These are phyloP conservation scores for Murraya paniculata DNA, from an alignment of 345 rosid genomes.

Conservation along the genomic window DNA sequence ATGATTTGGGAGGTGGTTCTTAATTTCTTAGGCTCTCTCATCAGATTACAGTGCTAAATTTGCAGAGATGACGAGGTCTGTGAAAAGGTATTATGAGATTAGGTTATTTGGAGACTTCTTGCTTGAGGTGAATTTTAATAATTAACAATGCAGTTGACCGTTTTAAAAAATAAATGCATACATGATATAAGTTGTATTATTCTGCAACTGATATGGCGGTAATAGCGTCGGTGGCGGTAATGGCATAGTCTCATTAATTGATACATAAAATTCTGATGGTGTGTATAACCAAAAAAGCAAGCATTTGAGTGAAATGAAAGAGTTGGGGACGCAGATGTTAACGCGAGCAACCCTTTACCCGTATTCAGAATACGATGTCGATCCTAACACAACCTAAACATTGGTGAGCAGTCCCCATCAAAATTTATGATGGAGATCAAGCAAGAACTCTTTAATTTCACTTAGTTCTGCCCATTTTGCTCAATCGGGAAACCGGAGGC, in stretches of 20 bases:
- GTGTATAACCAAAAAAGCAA: background rate
- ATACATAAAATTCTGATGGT: background rate
- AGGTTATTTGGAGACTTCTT: no score
- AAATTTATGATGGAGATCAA: background rate
- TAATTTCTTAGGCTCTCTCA: background rate
- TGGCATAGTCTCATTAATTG: background rate
- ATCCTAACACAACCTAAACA: slow-evolving; percentile 30
- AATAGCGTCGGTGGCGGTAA: no score
- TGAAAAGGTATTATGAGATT: background rate
- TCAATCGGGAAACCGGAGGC: background rate
- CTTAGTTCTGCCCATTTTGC: background rate
- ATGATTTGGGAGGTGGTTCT: slow-evolving; percentile 16
- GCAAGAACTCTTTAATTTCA: background rate
- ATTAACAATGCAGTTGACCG: background rate
- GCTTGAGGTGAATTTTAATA: background rate
- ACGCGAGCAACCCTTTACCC: slow-evolving; percentile 13
- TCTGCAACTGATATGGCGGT: no score
- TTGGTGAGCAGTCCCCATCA: slow-evolving; percentile 41
- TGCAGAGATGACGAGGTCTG: background rate
- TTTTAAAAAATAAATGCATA: no score
- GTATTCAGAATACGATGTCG: slow-evolving; percentile 22
- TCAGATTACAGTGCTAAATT: background rate
- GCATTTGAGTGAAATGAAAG: slow-evolving; percentile 5
- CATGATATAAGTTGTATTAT: no score
- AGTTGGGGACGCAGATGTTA: background rate